Percentiles rank a stretch among this genome's conserved stretches.
Conservation (phyloP, 2,329 filamentous ascomycete genomes). For the Nemania sp. region DNA sequence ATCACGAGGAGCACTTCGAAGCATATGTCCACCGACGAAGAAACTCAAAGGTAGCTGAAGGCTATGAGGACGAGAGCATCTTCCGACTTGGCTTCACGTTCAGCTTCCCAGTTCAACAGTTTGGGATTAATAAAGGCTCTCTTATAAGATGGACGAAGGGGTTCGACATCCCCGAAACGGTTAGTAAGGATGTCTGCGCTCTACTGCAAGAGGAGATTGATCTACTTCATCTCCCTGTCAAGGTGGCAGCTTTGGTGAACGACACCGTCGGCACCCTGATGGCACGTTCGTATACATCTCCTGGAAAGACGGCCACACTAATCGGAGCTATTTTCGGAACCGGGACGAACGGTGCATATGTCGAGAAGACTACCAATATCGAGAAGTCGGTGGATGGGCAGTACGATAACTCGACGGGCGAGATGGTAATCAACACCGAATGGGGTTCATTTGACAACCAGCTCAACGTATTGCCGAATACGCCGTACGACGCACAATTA, state of each 20-base stretch:
- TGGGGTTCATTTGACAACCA: slow-evolving; percentile 99
- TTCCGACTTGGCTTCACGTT: slow-evolving; percentile 99
- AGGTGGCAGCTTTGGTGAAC: slow-evolving; percentile 94
- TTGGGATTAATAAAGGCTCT: slow-evolving; percentile 92
- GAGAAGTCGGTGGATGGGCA: slow-evolving; percentile 74
- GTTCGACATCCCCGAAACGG: slow-evolving; percentile 92
- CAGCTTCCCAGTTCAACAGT: slow-evolving; percentile 93
- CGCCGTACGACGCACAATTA: slow-evolving; percentile 77
- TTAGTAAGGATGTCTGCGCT: slow-evolving; percentile 93
- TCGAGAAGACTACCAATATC: slow-evolving; percentile 86
- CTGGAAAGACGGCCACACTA: slow-evolving; percentile 81
- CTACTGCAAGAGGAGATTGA: slow-evolving; percentile 90
- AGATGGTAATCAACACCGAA: slow-evolving; percentile 98
- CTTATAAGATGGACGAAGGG: slow-evolving; percentile 98
- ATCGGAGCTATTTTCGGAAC: slow-evolving; percentile 98
- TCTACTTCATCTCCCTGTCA: slow-evolving; percentile 81
- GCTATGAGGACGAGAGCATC: slow-evolving; percentile 72
- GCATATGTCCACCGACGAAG: slow-evolving; percentile 68
- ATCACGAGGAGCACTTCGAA: slow-evolving; percentile 87
- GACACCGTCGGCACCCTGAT: slow-evolving; percentile 97
- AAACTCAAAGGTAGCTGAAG: slow-evolving; percentile 61
- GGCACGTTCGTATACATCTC: slow-evolving; percentile 94
- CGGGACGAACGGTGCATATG: slow-evolving; percentile 95
- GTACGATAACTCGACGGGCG: slow-evolving; percentile 79
- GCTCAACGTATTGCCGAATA: slow-evolving; percentile 84